Percentiles rank a stretch among this genome's conserved stretches.
These are phyloP conservation scores for Gossypium australe DNA, from an alignment of 345 rosid species.

Conservation along the genomic window DNA sequence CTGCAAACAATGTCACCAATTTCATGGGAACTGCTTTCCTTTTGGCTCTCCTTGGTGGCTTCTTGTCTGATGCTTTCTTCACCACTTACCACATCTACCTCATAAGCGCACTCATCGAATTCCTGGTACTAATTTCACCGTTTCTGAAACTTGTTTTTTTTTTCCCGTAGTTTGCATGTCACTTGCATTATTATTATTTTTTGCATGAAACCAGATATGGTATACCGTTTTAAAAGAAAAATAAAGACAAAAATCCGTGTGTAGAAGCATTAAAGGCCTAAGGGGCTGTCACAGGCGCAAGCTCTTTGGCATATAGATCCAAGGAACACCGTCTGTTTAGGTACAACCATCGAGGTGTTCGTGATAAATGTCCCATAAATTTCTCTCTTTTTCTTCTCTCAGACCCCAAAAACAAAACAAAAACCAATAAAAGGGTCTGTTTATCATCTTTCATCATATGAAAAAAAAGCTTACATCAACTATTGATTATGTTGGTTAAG, in stretches of 20 bases:
- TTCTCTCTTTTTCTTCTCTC: not conserved
- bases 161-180: not conserved
- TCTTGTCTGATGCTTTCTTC: constrained; percentile 70
- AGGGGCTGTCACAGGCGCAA: not conserved
- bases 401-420: not conserved
- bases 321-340: not conserved
- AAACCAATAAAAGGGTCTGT: not conserved
- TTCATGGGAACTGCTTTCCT: constrained; percentile 91
- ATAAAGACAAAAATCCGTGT: not conserved
- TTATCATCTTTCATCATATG: not conserved
- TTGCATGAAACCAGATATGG: not conserved
- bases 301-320: not conserved
- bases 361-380: constrained; percentile 6
- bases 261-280: constrained; percentile 2
- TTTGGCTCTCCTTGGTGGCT: constrained; percentile 76
- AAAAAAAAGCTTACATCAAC: not conserved
- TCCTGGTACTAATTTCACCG: constrained; percentile 40
- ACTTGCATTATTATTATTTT: not conserved
- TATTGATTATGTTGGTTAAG: not conserved
- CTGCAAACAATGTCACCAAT: constrained; percentile 69
- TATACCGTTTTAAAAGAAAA: not conserved
- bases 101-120: constrained; percentile 53
- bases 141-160: not conserved
- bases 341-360: constrained; percentile 3
- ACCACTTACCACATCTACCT: constrained; percentile 58